Base-by-base conservation (phyloP, 305 asterid genomes). In the Solanum aculeatissimum region DNA sequence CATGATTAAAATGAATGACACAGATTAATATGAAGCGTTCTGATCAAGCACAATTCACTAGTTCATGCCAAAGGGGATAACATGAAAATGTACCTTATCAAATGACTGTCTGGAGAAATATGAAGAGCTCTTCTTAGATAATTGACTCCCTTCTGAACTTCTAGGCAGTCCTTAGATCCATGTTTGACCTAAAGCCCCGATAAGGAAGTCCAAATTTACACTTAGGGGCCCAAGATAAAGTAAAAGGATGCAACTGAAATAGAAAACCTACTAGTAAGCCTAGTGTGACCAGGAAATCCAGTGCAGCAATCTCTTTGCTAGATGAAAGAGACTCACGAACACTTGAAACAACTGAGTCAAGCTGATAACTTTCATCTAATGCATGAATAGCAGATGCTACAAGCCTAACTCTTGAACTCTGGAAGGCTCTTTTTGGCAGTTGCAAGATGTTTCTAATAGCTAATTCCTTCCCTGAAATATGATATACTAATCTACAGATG, bases 71-170 rank as follows among this genome's bases (percentile, higher is more conserved):
- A 38, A 49, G 38, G 4, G 38, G 16, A 21, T 47, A 77, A 77
- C 82, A 40, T 38, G 70, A 53, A 49, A 47, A 77, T 70, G 47
- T 38, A 95, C 99, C 99, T 94, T 85, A 97, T 89, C 87, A 87
- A 86, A 83, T 87, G 86, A 89, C 93, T 94, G 86, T 90, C 89
- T 78, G 99, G 99, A 90, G 84, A 93, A 94, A 87, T 90, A 90
- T 97, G 99, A 87, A 97, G 94, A 87, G 92, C 91, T 87, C 94
- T 97, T 85, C 94, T 92, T 68, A 97, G 93, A 90, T 97, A 97
- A 86, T 87, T 86, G 45, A 94, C 89, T 87, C 97, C 98, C 86
- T 90, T 87, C 83, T 89, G 92, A 83, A 93, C 87, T 86, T 91
- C 98, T 84, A 94, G 93, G 86, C 87, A 83, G 51, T 86, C 89